Evolutionary conservation across 2,329 filamentous ascomycete genomes (phyloP).

Genomic region (Blastomyces parvus): DNA sequence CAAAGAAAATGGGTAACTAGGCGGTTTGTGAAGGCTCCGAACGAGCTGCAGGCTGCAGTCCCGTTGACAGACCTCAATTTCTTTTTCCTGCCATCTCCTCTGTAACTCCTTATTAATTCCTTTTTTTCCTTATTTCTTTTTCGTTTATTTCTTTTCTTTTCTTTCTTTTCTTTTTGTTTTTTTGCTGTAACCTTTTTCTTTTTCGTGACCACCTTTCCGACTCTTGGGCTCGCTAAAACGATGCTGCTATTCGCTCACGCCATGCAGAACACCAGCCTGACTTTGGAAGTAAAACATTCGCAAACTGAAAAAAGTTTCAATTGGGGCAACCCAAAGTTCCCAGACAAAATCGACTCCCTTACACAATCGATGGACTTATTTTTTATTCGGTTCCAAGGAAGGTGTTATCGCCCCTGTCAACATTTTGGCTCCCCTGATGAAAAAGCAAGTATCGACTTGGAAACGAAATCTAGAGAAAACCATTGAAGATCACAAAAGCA

Average conservation of each 20-base stretch:
- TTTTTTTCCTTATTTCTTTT: not conserved
- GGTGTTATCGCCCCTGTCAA: not conserved
- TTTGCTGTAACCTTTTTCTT: not conserved
- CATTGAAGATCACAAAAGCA: not conserved
- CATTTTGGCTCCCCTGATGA: not conserved
- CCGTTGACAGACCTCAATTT: not conserved
- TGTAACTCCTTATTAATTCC: not conserved
- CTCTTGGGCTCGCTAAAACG: conserved; percentile 1
- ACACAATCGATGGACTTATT: not conserved
- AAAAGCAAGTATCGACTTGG: not conserved
- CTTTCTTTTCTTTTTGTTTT: not conserved
- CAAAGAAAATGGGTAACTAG: not conserved
- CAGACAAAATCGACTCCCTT: not conserved
- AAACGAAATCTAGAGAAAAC: not conserved
- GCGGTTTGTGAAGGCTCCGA: not conserved
- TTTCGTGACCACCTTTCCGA: not conserved
- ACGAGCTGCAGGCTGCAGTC: not conserved
- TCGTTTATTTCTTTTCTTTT: not conserved
- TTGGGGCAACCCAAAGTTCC: not conserved
- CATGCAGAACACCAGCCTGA: not conserved
- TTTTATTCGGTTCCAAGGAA: not conserved
- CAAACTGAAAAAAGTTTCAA: not conserved
- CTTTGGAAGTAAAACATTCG: not conserved
- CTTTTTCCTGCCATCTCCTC: not conserved
- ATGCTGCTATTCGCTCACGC: conserved; percentile 1